Evolutionary conservation across 169 alveolate genomes (phyloP), one percentile per base, ranked within the genome.

Genomic region (Plasmodium ovale): DNA sequence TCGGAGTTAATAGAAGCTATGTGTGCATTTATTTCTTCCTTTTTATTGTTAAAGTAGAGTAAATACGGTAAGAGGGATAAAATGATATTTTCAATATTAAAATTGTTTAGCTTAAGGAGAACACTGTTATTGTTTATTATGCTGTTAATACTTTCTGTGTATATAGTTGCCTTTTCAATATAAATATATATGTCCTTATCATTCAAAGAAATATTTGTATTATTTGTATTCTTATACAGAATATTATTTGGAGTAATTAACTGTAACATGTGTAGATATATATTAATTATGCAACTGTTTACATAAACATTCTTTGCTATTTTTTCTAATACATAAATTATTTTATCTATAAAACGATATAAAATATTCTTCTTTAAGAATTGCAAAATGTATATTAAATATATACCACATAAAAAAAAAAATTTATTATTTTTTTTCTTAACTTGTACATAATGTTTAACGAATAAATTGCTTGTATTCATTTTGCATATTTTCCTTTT

Each of bases 81-180:
- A n/a, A 85, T 70, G 25, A 85, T 85, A 70, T 85, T 85, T 69
- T 85, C 91, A 25, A 85, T 85, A 70, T 69, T 85, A 64, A 85
- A 85, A 69, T 85, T 85, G 70, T 69, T 85, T 53, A 85, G 51
- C 69, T 70, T 67, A 68, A 85, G 47, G 60, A 85, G 37, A 19
- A 85, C 91, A 58, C 35, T 70, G 53, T 85, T 85, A 44, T 85
- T 85, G 49, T 85, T 85, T 44, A 85, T 85, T 54, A 85, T 85
- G 29, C 69, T 85, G 39, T 85, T 85, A 68, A 85, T 85, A 64
- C 91, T 85, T 85, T 85, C 91, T 31, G 91, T 85, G 64, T 85
- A 85, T 47, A 85, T 56, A 14, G 91, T 85, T 16, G 91, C 91
- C 73, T 85, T 85, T 47, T 85, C 91, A 39, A 85, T 60, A 54